phyloP scores from a whole-genome alignment of 192 early-diverging fungal genomes.

The Coemansia sp. region DNA sequence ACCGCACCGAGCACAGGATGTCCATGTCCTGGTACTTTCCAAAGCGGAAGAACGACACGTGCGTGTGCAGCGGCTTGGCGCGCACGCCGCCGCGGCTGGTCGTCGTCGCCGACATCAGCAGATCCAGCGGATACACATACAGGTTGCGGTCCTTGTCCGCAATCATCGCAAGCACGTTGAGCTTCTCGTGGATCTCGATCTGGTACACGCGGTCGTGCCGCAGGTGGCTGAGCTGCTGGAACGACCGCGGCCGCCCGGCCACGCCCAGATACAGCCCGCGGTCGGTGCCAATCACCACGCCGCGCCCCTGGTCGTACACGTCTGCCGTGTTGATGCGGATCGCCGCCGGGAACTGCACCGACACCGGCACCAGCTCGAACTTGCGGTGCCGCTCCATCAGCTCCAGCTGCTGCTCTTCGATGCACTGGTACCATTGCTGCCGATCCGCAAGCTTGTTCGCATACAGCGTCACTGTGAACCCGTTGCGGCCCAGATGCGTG shows the following conservation, averaged over 20 bases:
- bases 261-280: conserved; percentile 79
- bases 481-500: conserved; percentile 71
- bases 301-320: conserved; percentile 61
- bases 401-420: conserved; percentile 60
- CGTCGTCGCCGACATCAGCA: conserved; percentile 49
- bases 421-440: conserved; percentile 82
- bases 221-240: conserved; percentile 61
- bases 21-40: conserved; percentile 63
- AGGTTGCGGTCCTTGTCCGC: conserved; percentile 71
- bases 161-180: conserved; percentile 77
- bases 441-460: conserved; percentile 73
- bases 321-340: conserved; percentile 56
- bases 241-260: conserved; percentile 57
- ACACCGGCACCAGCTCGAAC: conserved; percentile 56
- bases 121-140: conserved; percentile 60
- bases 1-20: conserved; percentile 71
- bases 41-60: conserved; percentile 75
- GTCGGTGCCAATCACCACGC: conserved; percentile 84
- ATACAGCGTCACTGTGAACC: conserved; percentile 72
- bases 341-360: conserved; percentile 49
- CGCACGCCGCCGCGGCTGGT: conserved; percentile 24
- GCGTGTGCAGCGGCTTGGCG: conserved; percentile 60
- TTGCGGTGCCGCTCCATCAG: conserved; percentile 53
- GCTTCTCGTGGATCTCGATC: conserved; percentile 84
- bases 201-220: conserved; percentile 79